These are phyloP conservation scores for Leishmania guyanensis DNA, from an alignment of 208 protist species.

Conservation along the genomic window DNA sequence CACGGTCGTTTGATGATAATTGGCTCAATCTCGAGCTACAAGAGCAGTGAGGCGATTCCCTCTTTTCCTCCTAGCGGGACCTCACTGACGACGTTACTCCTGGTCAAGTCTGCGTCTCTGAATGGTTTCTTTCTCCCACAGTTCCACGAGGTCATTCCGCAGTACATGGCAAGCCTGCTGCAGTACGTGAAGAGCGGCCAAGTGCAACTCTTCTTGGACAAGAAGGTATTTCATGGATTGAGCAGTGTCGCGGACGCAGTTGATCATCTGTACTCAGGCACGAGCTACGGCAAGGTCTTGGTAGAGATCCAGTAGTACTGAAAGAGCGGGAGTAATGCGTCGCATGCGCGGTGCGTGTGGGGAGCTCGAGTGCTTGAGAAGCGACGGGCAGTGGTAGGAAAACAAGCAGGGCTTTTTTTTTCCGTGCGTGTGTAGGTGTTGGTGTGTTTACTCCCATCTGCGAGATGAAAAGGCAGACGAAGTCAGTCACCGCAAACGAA, in stretches of 20 bases:
- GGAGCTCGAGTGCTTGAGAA: neutral
- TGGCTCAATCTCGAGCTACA: constrained; percentile 78
- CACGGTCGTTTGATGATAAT: constrained; percentile 75
- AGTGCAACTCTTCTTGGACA: constrained; percentile 39
- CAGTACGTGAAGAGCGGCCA: constrained; percentile 21
- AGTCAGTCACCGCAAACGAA: neutral
- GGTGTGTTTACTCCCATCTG: neutral
- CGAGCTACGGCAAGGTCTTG: constrained; percentile 66
- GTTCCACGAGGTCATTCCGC: constrained; percentile 15
- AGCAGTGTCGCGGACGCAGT: constrained; percentile 61
- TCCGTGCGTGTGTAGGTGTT: neutral
- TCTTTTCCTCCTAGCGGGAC: constrained; percentile 26
- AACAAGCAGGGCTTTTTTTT: neutral
- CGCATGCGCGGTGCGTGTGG: neutral
- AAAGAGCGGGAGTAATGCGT: neutral
- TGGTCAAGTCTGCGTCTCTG: constrained; percentile 38
- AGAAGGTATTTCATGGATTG: constrained; percentile 60
- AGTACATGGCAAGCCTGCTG: constrained; percentile 41
- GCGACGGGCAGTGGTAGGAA: neutral
- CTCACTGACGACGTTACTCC: constrained; percentile 27
- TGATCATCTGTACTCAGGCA: constrained; percentile 69
- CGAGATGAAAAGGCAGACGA: neutral
- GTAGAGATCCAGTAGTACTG: constrained; percentile 23
- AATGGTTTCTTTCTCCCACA: constrained; percentile 60
- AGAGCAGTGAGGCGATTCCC: constrained; percentile 35